These are phyloP conservation scores for Botrytis byssoidea DNA, from an alignment of 2,329 filamentous ascomycete species.

Conservation along the genomic window DNA sequence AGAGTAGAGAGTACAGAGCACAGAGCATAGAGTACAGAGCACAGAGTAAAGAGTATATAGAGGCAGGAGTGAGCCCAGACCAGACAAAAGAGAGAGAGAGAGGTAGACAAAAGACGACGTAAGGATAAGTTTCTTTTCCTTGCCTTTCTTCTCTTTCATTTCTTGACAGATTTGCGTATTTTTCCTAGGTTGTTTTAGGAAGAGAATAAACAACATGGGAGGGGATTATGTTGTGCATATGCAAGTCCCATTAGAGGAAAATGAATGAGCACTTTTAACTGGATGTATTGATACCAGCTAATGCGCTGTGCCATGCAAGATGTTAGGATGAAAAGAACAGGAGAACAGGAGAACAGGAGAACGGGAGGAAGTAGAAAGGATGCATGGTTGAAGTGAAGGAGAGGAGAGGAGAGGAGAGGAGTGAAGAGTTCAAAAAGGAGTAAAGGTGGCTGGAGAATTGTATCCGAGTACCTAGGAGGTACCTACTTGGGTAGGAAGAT, in stretches of 20 bases:
- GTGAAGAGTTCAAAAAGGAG: neutral
- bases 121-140: neutral
- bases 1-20: too few relatives aligned
- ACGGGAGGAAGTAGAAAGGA: neutral
- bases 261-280: neutral
- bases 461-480: too few relatives aligned
- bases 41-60: too few relatives aligned
- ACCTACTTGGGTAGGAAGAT: too few relatives aligned
- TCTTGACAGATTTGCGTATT: neutral
- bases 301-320: constrained; percentile 13
- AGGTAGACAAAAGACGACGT: neutral
- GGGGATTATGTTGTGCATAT: constrained; percentile 22
- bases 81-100: neutral
- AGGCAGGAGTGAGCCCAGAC: neutral
- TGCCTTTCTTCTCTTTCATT: neutral
- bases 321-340: neutral
- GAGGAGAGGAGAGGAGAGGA: neutral
- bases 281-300: neutral
- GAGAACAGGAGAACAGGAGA: neutral
- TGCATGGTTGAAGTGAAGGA: neutral
- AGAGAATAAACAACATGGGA: neutral
- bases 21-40: too few relatives aligned
- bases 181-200: neutral
- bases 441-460: neutral
- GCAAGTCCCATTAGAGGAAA: neutral